Conservation (phyloP, 148 eudicot genomes). For the Salicornia ramosissima region DNA sequence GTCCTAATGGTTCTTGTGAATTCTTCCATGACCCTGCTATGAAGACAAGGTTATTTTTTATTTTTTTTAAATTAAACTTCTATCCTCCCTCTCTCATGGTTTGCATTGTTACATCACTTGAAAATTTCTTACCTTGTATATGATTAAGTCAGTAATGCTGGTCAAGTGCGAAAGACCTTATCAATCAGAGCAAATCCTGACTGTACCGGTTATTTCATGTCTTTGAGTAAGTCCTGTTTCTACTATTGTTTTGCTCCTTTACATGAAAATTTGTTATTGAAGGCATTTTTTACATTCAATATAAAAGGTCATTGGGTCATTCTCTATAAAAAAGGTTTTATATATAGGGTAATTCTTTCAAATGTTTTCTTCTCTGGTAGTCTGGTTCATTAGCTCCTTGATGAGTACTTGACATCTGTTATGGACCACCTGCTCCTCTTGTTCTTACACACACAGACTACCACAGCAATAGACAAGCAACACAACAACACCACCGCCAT, state of each 20-base stretch:
- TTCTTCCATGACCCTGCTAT: slow-evolving; percentile 95
- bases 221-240: slow-evolving; percentile 59
- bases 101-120: neutral
- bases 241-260: neutral
- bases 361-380: neutral
- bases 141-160: slow-evolving; percentile 59
- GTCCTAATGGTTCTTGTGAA: slow-evolving; percentile 66
- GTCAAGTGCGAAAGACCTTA: slow-evolving; percentile 85
- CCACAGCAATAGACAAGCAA: no score
- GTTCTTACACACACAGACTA: no score
- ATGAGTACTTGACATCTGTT: neutral
- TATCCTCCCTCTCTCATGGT: neutral
- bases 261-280: neutral
- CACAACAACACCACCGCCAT: no score
- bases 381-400: neutral
- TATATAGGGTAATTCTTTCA: neutral
- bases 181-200: slow-evolving; percentile 57
- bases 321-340: neutral
- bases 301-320: neutral
- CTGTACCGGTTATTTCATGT: slow-evolving; percentile 65
- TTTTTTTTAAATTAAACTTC: neutral
- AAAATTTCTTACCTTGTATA: slow-evolving; percentile 4
- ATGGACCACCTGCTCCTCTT: no score
- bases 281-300: neutral
- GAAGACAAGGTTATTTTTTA: slow-evolving; percentile 48